These are phyloP conservation scores for Cladorrhinum sp. DNA, from an alignment of 2,329 filamentous ascomycete species.

Conservation along the genomic window DNA sequence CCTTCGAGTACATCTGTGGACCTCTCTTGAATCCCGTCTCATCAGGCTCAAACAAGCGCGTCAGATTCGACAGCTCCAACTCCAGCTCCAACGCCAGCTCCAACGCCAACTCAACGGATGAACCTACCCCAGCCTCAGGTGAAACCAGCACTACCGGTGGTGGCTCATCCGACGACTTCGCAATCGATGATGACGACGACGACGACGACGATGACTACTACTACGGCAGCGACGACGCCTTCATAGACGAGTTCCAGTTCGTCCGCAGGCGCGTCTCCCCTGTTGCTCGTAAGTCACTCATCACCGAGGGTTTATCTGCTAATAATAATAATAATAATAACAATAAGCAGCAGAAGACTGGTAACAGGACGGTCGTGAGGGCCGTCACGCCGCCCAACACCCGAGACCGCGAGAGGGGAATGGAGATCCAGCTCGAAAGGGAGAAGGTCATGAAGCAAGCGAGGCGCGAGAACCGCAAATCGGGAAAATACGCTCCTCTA, in stretches of 20 bases:
- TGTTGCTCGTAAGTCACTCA: neutral
- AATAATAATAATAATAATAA: no score
- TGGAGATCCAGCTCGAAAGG: neutral
- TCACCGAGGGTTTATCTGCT: neutral
- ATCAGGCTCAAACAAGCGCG: no score
- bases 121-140: no score
- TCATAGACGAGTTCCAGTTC: neutral
- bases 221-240: neutral
- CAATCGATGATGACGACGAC: neutral
- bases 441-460: neutral
- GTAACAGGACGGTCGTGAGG: neutral
- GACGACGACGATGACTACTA: neutral
- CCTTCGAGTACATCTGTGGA: neutral
- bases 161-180: no score
- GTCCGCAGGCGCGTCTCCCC: neutral
- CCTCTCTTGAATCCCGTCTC: neutral
- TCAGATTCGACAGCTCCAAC: neutral
- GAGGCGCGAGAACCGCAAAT: neutral
- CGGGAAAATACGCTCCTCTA: neutral
- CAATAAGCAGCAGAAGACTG: neutral
- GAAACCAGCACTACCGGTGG: no score
- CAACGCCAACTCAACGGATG: no score
- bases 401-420: neutral
- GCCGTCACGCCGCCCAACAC: neutral
- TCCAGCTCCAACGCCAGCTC: no score